Base-by-base conservation (phyloP, 805 yeast species). In the Yarrowia sp. region DNA sequence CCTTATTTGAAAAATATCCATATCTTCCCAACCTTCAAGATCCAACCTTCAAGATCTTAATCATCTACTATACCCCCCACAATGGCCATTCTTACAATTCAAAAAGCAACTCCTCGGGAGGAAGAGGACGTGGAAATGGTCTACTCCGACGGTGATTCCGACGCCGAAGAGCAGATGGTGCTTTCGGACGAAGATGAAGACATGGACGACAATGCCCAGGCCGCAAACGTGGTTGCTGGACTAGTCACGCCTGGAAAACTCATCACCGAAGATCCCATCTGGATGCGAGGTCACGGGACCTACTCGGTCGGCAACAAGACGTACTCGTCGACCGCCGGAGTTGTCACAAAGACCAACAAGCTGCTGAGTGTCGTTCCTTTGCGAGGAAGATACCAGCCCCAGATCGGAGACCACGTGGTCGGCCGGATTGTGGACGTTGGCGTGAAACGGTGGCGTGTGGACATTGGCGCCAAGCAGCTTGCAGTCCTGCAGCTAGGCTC, bases 261-360 rank as follows among this genome's bases (percentile, higher is more conserved):
- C 64, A 90, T 95, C n/a, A 95, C 98, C 0, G 95, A 91, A 73
- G 98, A 95, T 75, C 91, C 97, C 8, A 84, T 89, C 2, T 95
- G 98, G 98, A 95, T 95, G 99, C 86, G 97, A 75, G 99, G 99
- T 40, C 99, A 94, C 76, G 99, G 99, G 7, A 95, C 98, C 0
- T 95, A 92, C 77, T 86, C 88, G 72, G 79, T 89, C 48, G 87
- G 86, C 42, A 89, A 89, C 72, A 82, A 84, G 73, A 92, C 97
- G 0, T 92, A 86, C 77, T 89, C 97, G 2, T 89, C 98, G 0
- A 97, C 94, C 8, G 97, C 97, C 0, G 99, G 99, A 5, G 87
- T 88, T 11, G 88, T 95, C 5, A 85, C 90, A 1, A 84, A 94
- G 71, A 97, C 93, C 67, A 95, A 95, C 78, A 87, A 93, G 74